Evolutionary conservation across 176 grass and related monocot genomes (phyloP).

Genomic region (Puccinellia tenuiflora): DNA sequence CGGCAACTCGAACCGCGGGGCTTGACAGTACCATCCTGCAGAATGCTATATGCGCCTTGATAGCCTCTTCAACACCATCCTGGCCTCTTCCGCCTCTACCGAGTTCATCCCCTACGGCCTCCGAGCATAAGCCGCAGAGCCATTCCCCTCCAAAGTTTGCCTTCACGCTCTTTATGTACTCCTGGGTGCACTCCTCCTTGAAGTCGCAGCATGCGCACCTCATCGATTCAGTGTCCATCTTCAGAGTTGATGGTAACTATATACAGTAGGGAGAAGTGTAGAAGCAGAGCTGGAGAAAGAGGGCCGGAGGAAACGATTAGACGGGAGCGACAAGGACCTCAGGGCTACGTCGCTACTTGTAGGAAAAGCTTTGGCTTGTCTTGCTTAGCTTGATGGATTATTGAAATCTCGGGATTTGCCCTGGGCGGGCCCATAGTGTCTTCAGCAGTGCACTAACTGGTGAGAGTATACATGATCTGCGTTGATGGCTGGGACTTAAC

Average conservation of each 20-base stretch:
- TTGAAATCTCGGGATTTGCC: conserved; percentile 34
- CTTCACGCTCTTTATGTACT: conserved; percentile 50
- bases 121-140: conserved; percentile 63
- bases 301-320: background rate
- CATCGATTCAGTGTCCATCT: conserved; percentile 45
- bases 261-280: background rate
- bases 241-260: conserved; percentile 4
- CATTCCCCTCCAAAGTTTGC: conserved; percentile 57
- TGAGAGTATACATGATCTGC: conserved; percentile 24
- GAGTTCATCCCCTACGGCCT: conserved; percentile 45
- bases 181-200: conserved; percentile 59
- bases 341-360: conserved; percentile 21
- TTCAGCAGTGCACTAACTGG: conserved; percentile 26
- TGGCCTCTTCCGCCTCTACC: conserved; percentile 3
- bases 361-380: conserved; percentile 22
- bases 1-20: conserved; percentile 43
- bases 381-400: conserved; percentile 25
- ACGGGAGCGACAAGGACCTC: conserved; percentile 12
- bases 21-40: conserved; percentile 47
- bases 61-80: conserved; percentile 37
- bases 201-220: conserved; percentile 51
- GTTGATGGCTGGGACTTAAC: background rate
- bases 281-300: conserved; percentile 17
- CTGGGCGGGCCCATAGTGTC: conserved; percentile 39
- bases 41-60: conserved; percentile 48